Conservation (phyloP, 441 rosid species). For the Syzygium syzygioides region DNA sequence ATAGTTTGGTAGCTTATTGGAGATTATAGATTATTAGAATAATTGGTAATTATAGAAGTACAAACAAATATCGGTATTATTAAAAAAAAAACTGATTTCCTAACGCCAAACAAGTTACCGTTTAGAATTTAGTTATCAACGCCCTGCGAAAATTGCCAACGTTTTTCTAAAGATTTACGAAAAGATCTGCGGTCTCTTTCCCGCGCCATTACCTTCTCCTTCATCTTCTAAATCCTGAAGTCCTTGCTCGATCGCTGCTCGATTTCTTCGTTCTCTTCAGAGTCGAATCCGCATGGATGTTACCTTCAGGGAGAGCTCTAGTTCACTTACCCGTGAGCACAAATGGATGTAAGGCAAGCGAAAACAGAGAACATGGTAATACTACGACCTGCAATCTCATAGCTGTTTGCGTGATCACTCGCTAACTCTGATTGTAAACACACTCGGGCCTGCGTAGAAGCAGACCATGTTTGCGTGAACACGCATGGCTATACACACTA, state of each 20-base stretch:
- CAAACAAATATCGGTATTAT: neutral
- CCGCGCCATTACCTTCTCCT: neutral
- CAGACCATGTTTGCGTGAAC: neutral
- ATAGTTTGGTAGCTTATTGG: neutral
- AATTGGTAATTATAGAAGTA: neutral
- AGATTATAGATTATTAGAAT: neutral
- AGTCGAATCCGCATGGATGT: neutral
- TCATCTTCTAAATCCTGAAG: neutral
- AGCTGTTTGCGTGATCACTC: neutral
- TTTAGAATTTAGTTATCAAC: neutral
- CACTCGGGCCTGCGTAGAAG: neutral
- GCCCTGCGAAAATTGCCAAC: neutral
- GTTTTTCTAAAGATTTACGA: neutral
- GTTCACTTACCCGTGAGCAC: neutral
- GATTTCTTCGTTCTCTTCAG: neutral
- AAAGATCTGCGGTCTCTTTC: neutral
- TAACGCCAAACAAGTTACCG: accelerated
- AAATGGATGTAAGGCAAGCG: neutral
- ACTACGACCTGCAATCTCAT: neutral
- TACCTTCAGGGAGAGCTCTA: neutral
- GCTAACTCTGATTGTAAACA: neutral
- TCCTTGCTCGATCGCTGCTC: neutral
- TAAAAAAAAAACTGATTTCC: neutral
- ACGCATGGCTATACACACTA: too few species aligned
- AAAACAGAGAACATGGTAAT: neutral